Conservation (phyloP, 1,284 basidiomycete species). For the Ustilago cynodontis region DNA sequence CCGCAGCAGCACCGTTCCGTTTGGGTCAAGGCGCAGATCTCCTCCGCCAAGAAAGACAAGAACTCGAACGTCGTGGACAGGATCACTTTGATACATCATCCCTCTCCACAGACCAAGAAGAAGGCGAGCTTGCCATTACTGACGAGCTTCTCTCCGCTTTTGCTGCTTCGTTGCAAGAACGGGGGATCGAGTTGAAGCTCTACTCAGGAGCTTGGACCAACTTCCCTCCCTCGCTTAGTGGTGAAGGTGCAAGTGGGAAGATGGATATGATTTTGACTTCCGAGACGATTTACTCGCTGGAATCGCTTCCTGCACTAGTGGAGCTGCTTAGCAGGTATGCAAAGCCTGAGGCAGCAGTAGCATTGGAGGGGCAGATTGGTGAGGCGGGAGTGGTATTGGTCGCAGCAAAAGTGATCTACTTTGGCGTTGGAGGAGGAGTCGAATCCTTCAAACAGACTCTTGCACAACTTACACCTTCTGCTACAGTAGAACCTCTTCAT, state of each 20-base stretch:
- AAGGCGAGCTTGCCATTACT: constrained; percentile 40
- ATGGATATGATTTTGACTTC: constrained; percentile 82
- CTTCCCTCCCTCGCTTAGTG: constrained; percentile 26
- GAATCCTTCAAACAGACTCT: constrained; percentile 79
- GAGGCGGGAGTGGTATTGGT: constrained; percentile 75
- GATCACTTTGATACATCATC: constrained; percentile 40
- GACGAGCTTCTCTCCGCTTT: constrained; percentile 78
- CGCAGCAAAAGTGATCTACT: constrained; percentile 91
- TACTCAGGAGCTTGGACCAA: constrained; percentile 83
- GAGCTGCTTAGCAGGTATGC: constrained; percentile 70
- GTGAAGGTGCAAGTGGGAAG: background rate
- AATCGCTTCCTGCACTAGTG: constrained; percentile 79
- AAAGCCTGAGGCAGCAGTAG: background rate
- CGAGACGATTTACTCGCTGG: constrained; percentile 88
- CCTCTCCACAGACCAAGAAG: background rate
- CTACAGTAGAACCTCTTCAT: constrained; percentile 22
- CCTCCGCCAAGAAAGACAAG: constrained; percentile 18
- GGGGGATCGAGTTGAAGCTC: constrained; percentile 78
- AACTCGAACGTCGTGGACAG: constrained; percentile 42
- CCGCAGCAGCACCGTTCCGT: constrained; percentile 28
- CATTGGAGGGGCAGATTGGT: background rate
- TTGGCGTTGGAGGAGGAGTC: constrained; percentile 93
- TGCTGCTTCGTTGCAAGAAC: constrained; percentile 73
- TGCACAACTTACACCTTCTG: constrained; percentile 25
- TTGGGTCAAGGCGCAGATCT: constrained; percentile 10